Evolutionary conservation across 164 flowering plant genomes (phyloP).

Genomic region (Warburgia ugandensis): DNA sequence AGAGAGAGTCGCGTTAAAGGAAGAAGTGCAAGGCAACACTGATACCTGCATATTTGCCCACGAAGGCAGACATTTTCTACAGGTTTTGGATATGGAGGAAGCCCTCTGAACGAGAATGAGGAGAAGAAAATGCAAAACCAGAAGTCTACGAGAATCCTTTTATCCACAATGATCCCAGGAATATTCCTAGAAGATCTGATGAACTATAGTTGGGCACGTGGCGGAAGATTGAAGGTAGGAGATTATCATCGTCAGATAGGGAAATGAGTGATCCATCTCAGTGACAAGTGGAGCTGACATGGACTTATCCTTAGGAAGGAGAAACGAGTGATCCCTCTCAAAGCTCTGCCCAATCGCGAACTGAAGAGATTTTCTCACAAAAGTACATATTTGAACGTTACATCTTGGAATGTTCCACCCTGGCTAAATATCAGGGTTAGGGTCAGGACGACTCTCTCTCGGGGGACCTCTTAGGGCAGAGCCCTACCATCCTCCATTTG

Average conservation of each 20-base stretch:
- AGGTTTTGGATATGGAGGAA: background rate
- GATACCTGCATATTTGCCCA: constrained; percentile 80
- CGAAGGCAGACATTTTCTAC: constrained; percentile 67
- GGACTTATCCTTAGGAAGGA: background rate
- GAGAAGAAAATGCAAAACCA: constrained; percentile 12
- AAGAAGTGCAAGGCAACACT: background rate
- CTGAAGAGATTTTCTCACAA: background rate
- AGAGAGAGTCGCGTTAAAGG: background rate
- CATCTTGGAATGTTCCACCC: too few species aligned
- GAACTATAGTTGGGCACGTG: constrained; percentile 30
- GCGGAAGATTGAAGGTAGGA: constrained; percentile 29
- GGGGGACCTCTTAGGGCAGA: too few species aligned
- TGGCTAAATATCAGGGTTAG: too few species aligned
- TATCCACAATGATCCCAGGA: background rate
- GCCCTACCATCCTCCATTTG: too few species aligned
- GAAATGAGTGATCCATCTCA: constrained; percentile 35
- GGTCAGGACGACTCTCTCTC: too few species aligned
- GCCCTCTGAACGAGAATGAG: background rate
- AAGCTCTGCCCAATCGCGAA: background rate
- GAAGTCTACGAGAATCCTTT: background rate
- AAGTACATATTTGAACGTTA: too few species aligned
- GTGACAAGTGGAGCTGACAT: constrained; percentile 25
- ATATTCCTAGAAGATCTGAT: constrained; percentile 26
- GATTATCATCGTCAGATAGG: constrained; percentile 55
- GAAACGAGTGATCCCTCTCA: background rate